Percentiles rank a stretch among this genome's conserved stretches.
phyloP scores from a whole-genome alignment of 116 monocot species.

The Dioscorea cayenensis region DNA sequence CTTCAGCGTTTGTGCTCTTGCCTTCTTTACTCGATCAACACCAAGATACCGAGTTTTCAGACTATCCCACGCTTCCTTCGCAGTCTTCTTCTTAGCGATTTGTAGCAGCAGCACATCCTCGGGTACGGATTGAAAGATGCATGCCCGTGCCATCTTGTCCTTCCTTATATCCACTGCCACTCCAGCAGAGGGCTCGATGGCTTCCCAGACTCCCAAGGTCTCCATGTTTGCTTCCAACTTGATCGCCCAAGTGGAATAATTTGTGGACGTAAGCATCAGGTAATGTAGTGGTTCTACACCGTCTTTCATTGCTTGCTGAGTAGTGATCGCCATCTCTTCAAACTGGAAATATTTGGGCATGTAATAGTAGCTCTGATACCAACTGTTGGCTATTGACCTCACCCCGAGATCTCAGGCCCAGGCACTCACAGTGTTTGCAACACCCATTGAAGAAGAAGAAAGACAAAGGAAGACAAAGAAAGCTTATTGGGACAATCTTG shows the following conservation, averaged over 20 bases:
- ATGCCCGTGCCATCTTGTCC: not conserved
- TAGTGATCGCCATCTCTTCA: not conserved
- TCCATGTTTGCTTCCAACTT: conserved; percentile 6
- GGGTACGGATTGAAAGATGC: not conserved
- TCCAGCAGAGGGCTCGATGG: not conserved
- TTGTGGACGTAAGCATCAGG: not conserved
- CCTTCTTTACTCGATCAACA: no score
- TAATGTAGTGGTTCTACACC: not conserved
- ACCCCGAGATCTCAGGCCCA: no score
- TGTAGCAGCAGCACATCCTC: conserved; percentile 7
- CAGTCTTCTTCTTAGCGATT: not conserved
- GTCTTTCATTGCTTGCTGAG: not conserved
- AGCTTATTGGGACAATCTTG: no score
- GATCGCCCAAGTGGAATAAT: conserved; percentile 5
- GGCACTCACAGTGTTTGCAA: no score
- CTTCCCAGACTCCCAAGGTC: not conserved
- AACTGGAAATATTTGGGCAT: not conserved
- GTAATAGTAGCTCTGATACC: no score
- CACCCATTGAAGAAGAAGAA: no score
- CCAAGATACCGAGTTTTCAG: no score
- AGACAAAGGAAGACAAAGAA: no score
- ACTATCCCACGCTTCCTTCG: no score
- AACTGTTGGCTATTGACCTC: no score
- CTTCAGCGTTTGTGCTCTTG: no score
- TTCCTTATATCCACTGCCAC: not conserved